Evolutionary conservation across 805 yeast genomes (phyloP).

Genomic region (Yarrowia osloensis): DNA sequence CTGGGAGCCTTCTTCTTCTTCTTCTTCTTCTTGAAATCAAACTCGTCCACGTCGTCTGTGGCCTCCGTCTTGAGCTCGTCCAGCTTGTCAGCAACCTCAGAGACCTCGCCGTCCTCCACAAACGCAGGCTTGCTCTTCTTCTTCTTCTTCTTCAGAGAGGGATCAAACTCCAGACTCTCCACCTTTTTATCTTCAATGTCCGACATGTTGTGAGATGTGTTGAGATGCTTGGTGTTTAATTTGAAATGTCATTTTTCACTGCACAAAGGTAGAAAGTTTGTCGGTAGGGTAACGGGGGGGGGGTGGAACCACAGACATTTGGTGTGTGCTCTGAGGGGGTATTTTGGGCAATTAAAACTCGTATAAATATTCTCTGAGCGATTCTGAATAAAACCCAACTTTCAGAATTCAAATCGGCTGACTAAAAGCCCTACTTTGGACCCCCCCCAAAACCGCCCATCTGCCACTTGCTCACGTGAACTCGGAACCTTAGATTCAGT

Average conservation of each 20-base stretch:
- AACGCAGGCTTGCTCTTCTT: conserved; percentile 42
- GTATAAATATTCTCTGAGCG: background rate
- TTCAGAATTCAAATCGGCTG: background rate
- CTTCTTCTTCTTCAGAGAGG: conserved; percentile 42
- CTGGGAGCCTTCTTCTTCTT: conserved; percentile 43
- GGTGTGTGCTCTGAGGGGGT: background rate
- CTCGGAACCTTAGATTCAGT: conserved; percentile 11
- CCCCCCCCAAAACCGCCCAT: too few relatives aligned
- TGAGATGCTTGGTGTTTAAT: background rate
- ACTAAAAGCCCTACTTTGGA: too few relatives aligned
- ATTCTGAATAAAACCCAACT: too few relatives aligned
- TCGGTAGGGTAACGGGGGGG: conserved; percentile 7
- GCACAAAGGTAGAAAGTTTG: background rate
- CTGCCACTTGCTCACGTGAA: conserved; percentile 5
- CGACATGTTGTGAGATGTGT: conserved; percentile 23
- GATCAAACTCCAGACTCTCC: conserved; percentile 39
- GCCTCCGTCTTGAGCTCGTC: conserved; percentile 71
- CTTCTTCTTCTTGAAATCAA: conserved; percentile 65
- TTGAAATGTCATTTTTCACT: background rate
- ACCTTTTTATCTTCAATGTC: conserved; percentile 31
- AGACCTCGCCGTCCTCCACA: conserved; percentile 38
- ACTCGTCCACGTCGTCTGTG: conserved; percentile 49
- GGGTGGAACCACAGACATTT: too few relatives aligned
- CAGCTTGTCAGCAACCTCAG: conserved; percentile 61
- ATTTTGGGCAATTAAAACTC: background rate